phyloP scores from a whole-genome alignment of 768 basidiomycete species.

The Pleurotus citrinopileatus region DNA sequence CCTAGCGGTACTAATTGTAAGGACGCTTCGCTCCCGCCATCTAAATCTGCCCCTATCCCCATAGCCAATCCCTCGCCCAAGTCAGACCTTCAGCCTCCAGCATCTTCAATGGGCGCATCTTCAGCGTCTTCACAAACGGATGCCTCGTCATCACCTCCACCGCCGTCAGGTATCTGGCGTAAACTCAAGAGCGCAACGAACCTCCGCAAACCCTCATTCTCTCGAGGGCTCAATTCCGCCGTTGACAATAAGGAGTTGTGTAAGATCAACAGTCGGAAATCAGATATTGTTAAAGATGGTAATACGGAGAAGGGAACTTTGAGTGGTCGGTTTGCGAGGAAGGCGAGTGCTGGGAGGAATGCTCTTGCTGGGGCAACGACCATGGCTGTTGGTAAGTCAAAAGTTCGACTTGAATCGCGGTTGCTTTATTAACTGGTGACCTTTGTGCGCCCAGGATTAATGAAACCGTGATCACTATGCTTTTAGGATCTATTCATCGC shows the following conservation, averaged over 20 bases:
- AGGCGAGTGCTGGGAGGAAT: conserved; percentile 14
- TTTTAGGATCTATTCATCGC: too few species aligned
- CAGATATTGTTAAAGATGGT: conserved; percentile 12
- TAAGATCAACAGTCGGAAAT: conserved; percentile 6
- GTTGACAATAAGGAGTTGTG: background rate
- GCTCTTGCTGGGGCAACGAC: conserved; percentile 10
- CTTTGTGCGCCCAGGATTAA: background rate
- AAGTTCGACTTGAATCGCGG: background rate
- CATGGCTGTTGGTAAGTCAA: conserved; percentile 15
- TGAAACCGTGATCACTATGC: background rate
- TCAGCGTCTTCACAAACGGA: conserved; percentile 1
- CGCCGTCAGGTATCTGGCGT: conserved; percentile 5
- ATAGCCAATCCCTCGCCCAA: too few species aligned
- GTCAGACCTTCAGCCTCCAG: too few species aligned
- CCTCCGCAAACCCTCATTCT: conserved; percentile 3
- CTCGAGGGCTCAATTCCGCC: background rate
- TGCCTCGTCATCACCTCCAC: too few species aligned
- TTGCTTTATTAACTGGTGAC: background rate
- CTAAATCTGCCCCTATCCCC: background rate
- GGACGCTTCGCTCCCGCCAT: background rate
- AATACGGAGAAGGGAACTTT: conserved; percentile 14
- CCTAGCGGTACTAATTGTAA: too few species aligned
- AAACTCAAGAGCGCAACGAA: conserved; percentile 17
- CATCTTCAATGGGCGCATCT: background rate
- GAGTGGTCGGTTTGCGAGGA: conserved; percentile 10